Evolutionary conservation across 225 moss, liverwort and hornwort species (phyloP).

Genomic region (Marchantia paleacea): DNA sequence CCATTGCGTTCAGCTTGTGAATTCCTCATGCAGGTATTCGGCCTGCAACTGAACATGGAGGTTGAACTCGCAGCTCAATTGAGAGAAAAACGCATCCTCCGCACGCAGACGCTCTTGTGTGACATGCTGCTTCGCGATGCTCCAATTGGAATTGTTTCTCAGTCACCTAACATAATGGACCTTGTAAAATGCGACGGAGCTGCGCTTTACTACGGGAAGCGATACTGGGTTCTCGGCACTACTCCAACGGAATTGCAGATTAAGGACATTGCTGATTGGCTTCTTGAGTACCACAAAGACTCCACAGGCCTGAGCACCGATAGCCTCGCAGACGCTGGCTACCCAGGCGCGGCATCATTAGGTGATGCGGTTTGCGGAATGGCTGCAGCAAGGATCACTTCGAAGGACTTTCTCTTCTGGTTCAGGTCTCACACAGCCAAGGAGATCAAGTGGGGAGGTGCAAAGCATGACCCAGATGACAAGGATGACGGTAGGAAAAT

Average conservation of each 20-base stretch:
- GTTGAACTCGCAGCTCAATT: conserved; percentile 50
- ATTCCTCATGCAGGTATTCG: conserved; percentile 52
- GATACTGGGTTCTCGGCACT: conserved; percentile 49
- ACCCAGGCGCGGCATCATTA: conserved; percentile 42
- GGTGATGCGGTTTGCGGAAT: conserved; percentile 57
- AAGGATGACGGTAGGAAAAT: conserved; percentile 52
- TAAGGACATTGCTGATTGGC: conserved; percentile 53
- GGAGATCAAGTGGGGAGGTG: conserved; percentile 57
- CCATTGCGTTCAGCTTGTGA: conserved; percentile 54
- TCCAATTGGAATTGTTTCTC: conserved; percentile 56
- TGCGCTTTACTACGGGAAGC: conserved; percentile 48
- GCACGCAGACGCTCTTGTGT: conserved; percentile 47
- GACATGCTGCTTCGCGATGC: conserved; percentile 58
- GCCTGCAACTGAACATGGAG: conserved; percentile 54
- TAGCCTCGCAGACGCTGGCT: conserved; percentile 50
- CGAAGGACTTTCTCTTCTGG: conserved; percentile 57
- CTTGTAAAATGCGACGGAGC: conserved; percentile 54
- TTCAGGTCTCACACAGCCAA: conserved; percentile 51
- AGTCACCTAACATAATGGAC: conserved; percentile 53
- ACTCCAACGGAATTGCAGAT: conserved; percentile 45
- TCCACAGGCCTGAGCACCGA: conserved; percentile 46
- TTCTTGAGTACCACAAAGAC: conserved; percentile 47
- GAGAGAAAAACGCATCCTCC: conserved; percentile 47
- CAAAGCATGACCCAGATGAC: conserved; percentile 51
- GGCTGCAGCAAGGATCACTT: conserved; percentile 55